Evolutionary conservation across 2,329 filamentous ascomycete genomes (phyloP).

Genomic region (Aspergillus floridensis): DNA sequence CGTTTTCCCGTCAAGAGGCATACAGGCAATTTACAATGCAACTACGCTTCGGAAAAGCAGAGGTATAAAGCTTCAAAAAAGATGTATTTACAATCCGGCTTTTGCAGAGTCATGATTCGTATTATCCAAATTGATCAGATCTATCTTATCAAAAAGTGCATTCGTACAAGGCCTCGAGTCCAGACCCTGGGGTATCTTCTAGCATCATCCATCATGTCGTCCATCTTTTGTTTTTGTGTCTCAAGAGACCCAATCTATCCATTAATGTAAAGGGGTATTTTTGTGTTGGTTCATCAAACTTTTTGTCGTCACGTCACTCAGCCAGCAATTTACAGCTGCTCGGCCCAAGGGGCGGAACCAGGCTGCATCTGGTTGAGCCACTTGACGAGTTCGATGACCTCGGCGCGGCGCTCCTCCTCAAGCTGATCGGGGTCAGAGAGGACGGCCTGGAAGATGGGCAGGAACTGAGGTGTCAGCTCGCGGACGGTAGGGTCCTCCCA

Average conservation of each 20-base stretch:
- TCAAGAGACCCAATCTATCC: conserved; percentile 28
- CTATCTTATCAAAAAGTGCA: not conserved
- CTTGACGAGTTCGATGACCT: conserved; percentile 49
- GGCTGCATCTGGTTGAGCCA: conserved; percentile 48
- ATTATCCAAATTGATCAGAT: not conserved
- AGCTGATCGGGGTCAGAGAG: conserved; percentile 47
- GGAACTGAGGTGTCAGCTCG: conserved; percentile 45
- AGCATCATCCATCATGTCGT: conserved; percentile 23
- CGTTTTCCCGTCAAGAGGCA: too few species aligned
- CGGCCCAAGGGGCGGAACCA: conserved; percentile 39
- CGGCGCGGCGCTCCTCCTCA: conserved; percentile 47
- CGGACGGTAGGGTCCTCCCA: conserved; percentile 47
- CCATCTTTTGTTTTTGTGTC: conserved; percentile 9
- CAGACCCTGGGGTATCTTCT: conserved; percentile 30
- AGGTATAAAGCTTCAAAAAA: not conserved
- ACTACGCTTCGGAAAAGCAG: too few species aligned
- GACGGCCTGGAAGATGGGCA: conserved; percentile 49
- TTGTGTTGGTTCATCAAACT: conserved; percentile 21
- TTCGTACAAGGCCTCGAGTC: not conserved
- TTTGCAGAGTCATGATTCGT: not conserved
- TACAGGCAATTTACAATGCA: too few species aligned
- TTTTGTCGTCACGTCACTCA: conserved; percentile 5
- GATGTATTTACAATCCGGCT: not conserved
- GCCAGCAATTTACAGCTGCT: conserved; percentile 32
- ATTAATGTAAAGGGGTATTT: conserved; percentile 20